These are phyloP conservation scores for Pseudomonodictys pantanalensis DNA, from an alignment of 495 filamentous ascomycete genomes.

Conservation along the genomic window DNA sequence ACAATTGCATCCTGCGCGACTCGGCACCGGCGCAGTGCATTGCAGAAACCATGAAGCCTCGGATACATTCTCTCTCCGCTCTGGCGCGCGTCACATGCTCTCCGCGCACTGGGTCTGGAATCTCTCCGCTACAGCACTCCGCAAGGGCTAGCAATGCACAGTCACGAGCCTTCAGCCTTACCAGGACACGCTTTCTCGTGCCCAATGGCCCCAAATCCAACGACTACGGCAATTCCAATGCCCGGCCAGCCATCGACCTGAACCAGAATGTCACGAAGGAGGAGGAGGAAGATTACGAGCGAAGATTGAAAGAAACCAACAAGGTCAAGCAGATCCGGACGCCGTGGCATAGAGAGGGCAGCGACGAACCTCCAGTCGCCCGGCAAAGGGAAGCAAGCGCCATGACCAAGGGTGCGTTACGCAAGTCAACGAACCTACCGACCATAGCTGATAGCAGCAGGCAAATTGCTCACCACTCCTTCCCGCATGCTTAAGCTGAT, in stretches of 20 bases:
- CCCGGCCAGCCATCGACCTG: conserved; percentile 35
- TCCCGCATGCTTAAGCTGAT: conserved; percentile 87
- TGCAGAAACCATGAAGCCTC: conserved; percentile 15
- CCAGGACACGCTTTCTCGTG: neutral
- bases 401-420: conserved; percentile 60
- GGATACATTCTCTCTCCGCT: conserved; percentile 8
- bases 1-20: too few species aligned
- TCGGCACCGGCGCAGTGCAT: too few species aligned
- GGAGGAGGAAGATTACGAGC: conserved; percentile 43
- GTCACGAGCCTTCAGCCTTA: neutral
- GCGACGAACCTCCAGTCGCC: conserved; percentile 55
- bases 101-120: neutral
- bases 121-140: neutral
- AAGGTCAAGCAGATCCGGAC: conserved; percentile 52
- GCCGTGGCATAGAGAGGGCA: conserved; percentile 71
- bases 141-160: neutral
- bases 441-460: conserved; percentile 43
- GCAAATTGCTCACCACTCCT: conserved; percentile 86
- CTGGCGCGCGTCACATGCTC: neutral
- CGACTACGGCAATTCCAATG: conserved; percentile 27
- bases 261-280: conserved; percentile 40
- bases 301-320: conserved; percentile 44
- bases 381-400: conserved; percentile 49
- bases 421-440: neutral
- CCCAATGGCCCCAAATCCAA: neutral